Base-by-base conservation (phyloP, 352 stramenopile species). In the Globisporangium yorkense region DNA sequence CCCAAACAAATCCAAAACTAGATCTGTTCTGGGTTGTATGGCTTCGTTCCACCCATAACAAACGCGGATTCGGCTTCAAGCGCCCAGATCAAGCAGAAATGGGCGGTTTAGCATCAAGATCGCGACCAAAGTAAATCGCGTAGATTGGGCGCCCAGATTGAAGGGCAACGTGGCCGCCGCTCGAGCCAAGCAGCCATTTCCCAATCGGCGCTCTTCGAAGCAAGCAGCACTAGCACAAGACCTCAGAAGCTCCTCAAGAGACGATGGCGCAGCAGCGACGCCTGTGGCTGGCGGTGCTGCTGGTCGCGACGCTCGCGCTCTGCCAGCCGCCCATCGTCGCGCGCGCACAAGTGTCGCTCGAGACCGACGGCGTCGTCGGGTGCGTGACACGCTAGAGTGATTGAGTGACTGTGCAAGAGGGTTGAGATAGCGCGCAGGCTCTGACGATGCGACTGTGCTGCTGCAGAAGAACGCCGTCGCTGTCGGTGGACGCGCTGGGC, bases 401-500 rank as follows among this genome's bases (percentile, higher is more conserved):
- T 52, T 54, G 27, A 8, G 35, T 37, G 60, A 45, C 64, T 43
- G 7, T 74, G 46, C 52, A 16, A 43, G 39, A 10, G 10, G 16
- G 10, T 43, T 16, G 12, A 43, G 39, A 10, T 9, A 43, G 16
- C 39, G 39, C 39, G 3, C 12, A 43, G 10, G 39, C 8, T 12
- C 15, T 70, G 40, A 57, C 35, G 40, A 50, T 61, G 16, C 50
- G 16, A 52, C 71, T 47, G 51, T 63, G 24, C 49, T 45, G 59
- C 51, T 66, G 31, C 31, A 77, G 70, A 63, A 71, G 56, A 43
- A 56, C 69, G 60, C 65, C 68, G 59, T 63, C 31, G 54, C 53
- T 82, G 57, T 61, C 67, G 46, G 62, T 82, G 43, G 66, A 87
- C 40, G 74, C 81, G 20, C 62, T 88, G 40, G 61, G 82, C 15